Percentiles rank a stretch among this genome's conserved stretches.
phyloP scores from a whole-genome alignment of 2,329 filamentous ascomycete species.

The Colletotrichum euphorbiae region DNA sequence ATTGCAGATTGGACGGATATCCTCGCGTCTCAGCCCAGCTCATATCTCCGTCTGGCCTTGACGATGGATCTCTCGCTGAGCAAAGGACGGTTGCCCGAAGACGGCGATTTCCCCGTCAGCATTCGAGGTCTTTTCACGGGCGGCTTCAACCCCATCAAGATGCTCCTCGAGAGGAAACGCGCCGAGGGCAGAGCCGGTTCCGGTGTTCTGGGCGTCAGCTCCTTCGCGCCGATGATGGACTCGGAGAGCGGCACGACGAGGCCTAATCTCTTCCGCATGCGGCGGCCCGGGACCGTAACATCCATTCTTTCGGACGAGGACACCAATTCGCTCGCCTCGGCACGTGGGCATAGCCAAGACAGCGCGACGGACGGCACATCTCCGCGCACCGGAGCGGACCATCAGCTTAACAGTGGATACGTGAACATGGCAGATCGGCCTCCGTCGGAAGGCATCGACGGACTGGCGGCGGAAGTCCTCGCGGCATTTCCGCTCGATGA shows the following conservation, averaged over 20 bases:
- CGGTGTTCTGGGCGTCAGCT: background rate
- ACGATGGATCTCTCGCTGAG: slow-evolving; percentile 57
- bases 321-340: slow-evolving; percentile 36
- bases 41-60: slow-evolving; percentile 56
- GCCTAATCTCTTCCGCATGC: slow-evolving; percentile 33
- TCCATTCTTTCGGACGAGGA: slow-evolving; percentile 42
- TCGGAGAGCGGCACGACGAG: slow-evolving; percentile 29
- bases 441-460: slow-evolving; percentile 47
- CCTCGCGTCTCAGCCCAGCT: slow-evolving; percentile 53
- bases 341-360: slow-evolving; percentile 19
- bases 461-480: slow-evolving; percentile 48
- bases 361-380: slow-evolving; percentile 33
- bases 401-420: slow-evolving; percentile 25
- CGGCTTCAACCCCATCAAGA: slow-evolving; percentile 51
- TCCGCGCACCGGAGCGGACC: slow-evolving; percentile 9
- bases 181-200: slow-evolving; percentile 9
- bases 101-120: slow-evolving; percentile 55
- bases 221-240: slow-evolving; percentile 18
- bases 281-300: slow-evolving; percentile 31
- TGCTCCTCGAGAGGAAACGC: slow-evolving; percentile 46
- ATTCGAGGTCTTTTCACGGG: slow-evolving; percentile 52
- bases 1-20: slow-evolving; percentile 57
- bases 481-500: slow-evolving; percentile 49
- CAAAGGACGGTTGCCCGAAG: slow-evolving; percentile 54
- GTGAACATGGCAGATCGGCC: slow-evolving; percentile 39